Percentiles rank a stretch among this genome's conserved stretches.
phyloP scores from a whole-genome alignment of 768 basidiomycete genomes.

The Lentinula aciculospora region DNA sequence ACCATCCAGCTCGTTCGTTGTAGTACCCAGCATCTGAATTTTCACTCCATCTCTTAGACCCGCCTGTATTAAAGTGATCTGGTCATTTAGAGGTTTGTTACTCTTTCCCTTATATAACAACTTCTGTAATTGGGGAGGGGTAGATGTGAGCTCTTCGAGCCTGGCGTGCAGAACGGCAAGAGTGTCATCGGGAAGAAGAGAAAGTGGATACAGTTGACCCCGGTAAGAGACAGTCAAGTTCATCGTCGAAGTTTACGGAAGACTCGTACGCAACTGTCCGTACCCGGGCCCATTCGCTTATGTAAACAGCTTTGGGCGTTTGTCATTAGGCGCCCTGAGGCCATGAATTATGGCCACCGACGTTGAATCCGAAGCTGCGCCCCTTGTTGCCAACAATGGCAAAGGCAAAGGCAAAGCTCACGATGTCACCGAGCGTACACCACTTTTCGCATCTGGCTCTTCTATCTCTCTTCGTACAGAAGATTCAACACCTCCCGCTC shows the following conservation, averaged over 20 bases:
- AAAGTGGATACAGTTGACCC: slow-evolving; percentile 41
- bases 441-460: not conserved
- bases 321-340: no score
- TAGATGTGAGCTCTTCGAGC: slow-evolving; percentile 59
- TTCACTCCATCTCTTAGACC: slow-evolving; percentile 65
- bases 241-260: not conserved
- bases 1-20: slow-evolving; percentile 47
- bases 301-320: no score
- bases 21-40: slow-evolving; percentile 68
- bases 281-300: no score
- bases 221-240: slow-evolving; percentile 36
- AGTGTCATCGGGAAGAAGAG: slow-evolving; percentile 42
- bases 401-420: slow-evolving; percentile 7
- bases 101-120: slow-evolving; percentile 69
- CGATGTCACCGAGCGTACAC: slow-evolving; percentile 1
- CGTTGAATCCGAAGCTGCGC: not conserved
- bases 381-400: not conserved
- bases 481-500: slow-evolving; percentile 12
- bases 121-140: slow-evolving; percentile 65
- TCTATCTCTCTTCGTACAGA: not conserved
- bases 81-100: slow-evolving; percentile 22
- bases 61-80: slow-evolving; percentile 26
- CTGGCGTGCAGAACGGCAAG: slow-evolving; percentile 43
- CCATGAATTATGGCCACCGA: slow-evolving; percentile 1
- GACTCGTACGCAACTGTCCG: no score